These are phyloP conservation scores for Breviolum minutum DNA, from an alignment of 73 alveolate genomes.

Conservation along the genomic window DNA sequence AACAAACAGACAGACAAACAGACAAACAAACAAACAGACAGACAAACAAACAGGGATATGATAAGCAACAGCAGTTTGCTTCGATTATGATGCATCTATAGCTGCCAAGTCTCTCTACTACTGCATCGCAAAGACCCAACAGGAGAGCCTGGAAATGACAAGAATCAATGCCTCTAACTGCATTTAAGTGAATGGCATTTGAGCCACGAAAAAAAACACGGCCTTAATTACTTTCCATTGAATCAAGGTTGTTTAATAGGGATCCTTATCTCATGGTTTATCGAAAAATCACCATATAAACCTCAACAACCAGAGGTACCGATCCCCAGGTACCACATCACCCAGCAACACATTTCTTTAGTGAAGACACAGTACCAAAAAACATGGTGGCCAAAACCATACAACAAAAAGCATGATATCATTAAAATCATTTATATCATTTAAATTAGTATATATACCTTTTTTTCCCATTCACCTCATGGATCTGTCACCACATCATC, in stretches of 20 bases:
- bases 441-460: neutral
- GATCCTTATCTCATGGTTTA: neutral
- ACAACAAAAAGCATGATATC: neutral
- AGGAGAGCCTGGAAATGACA: slow-evolving; percentile 26
- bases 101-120: slow-evolving; percentile 6
- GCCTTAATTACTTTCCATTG: no score
- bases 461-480: neutral
- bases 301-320: no score
- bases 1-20: no score
- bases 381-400: neutral
- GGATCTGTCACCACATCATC: neutral
- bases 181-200: no score
- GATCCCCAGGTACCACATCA: no score
- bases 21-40: no score
- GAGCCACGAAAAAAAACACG: no score
- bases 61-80: neutral
- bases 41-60: no score
- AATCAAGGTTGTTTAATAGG: no score
- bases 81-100: no score
- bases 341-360: no score
- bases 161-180: neutral
- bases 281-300: neutral
- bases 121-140: slow-evolving; percentile 61
- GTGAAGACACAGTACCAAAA: neutral
- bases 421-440: neutral